These are phyloP conservation scores for Beauveria sp. DNA, from an alignment of 2,329 filamentous ascomycete genomes.

Conservation along the genomic window DNA sequence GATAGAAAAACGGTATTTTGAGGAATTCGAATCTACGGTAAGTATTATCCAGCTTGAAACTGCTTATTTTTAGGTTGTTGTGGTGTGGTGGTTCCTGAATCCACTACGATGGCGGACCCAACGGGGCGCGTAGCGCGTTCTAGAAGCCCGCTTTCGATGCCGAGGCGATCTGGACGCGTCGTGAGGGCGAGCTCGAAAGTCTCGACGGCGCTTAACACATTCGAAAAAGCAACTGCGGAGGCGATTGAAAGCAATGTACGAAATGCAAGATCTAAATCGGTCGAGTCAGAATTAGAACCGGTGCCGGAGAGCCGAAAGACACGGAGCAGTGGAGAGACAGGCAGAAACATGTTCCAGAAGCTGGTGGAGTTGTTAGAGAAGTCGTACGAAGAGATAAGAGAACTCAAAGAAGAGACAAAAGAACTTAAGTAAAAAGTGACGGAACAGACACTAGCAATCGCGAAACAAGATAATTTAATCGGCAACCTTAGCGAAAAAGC, in stretches of 20 bases:
- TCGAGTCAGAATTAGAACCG: no score
- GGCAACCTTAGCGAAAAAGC: no score
- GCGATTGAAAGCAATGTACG: no score
- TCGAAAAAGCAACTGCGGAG: no score
- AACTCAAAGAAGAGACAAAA: no score
- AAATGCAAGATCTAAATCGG: no score
- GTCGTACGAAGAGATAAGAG: background rate
- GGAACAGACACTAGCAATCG: no score
- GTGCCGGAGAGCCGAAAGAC: background rate
- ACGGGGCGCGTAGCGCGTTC: background rate
- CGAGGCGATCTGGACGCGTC: background rate
- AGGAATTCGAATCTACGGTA: no score
- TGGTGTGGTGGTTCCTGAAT: background rate
- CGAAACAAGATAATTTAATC: no score
- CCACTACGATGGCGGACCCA: background rate
- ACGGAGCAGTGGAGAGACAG: background rate
- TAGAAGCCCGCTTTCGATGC: background rate
- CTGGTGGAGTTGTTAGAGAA: background rate
- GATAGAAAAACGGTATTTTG: no score
- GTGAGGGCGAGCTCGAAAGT: background rate
- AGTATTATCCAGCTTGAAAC: background rate
- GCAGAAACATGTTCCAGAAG: background rate
- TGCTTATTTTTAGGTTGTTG: background rate
- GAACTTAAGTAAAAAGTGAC: no score
- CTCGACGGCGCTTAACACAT: no score